Conservation (phyloP, 352 stramenopile species). For the Phytophthora crassamura region DNA sequence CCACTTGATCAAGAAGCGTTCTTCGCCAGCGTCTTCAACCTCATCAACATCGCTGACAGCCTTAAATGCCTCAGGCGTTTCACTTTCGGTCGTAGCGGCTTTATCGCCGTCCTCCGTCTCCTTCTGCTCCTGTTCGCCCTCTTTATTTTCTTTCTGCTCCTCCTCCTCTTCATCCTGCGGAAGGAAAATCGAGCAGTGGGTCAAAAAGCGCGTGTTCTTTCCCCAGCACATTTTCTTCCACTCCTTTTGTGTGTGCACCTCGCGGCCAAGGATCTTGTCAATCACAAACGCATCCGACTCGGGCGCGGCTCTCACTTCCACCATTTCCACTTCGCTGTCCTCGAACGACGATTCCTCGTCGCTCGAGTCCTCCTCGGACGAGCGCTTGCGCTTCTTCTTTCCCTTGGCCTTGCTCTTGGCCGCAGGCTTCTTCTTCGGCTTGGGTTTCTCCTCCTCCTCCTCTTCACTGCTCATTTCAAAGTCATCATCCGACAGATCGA, state of each 20-base stretch:
- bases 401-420: conserved; percentile 30
- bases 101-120: conserved; percentile 13
- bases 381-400: conserved; percentile 38
- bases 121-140: conserved; percentile 7
- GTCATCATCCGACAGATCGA: conserved; percentile 44
- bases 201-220: conserved; percentile 80
- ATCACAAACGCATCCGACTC: conserved; percentile 75
- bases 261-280: conserved; percentile 81
- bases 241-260: conserved; percentile 81
- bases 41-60: conserved; percentile 27
- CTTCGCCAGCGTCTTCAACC: conserved; percentile 55
- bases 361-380: conserved; percentile 31
- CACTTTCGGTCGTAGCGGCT: neutral
- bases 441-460: conserved; percentile 47
- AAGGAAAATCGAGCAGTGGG: conserved; percentile 85
- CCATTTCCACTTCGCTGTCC: conserved; percentile 32
- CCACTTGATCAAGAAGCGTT: conserved; percentile 93
- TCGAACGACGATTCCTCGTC: conserved; percentile 2
- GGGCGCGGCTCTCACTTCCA: conserved; percentile 46
- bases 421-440: conserved; percentile 35
- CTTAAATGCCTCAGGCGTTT: conserved; percentile 10
- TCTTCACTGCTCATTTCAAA: conserved; percentile 44
- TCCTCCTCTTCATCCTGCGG: conserved; percentile 57
- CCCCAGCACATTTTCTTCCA: conserved; percentile 79
- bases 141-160: conserved; percentile 14